Conservation (phyloP, 1,284 basidiomycete species). For the Cutaneotrichosporon mucoides region DNA sequence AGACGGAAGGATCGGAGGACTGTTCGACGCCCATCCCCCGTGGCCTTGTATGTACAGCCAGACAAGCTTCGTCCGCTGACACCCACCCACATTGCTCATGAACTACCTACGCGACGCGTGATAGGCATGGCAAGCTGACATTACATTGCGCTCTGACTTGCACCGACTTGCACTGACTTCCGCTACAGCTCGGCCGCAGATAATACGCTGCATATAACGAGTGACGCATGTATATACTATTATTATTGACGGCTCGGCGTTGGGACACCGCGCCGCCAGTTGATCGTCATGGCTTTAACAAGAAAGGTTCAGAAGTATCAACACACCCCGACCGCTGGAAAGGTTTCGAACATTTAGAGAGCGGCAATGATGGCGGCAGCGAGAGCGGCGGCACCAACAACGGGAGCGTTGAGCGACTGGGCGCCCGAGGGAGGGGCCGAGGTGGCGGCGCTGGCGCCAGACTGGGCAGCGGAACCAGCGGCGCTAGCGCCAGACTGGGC, state of each 20-base stretch:
- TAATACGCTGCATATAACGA: constrained; percentile 1
- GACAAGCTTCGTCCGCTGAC: too few species aligned
- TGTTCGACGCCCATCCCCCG: too few species aligned
- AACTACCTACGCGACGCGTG: too few species aligned
- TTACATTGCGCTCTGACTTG: too few species aligned
- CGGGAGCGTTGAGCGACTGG: constrained; percentile 3
- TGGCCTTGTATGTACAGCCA: too few species aligned
- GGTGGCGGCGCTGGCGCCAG: background rate
- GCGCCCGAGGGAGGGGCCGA: background rate
- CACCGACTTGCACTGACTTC: too few species aligned
- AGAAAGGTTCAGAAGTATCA: background rate
- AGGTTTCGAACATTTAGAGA: constrained; percentile 4
- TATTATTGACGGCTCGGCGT: background rate
- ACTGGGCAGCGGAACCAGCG: too few species aligned
- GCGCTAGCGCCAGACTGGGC: background rate
- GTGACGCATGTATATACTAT: constrained; percentile 1
- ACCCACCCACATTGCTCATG: too few species aligned
- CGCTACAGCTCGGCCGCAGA: background rate
- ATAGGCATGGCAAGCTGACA: too few species aligned
- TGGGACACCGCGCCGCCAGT: background rate
- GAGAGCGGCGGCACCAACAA: constrained; percentile 8
- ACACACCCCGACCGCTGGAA: background rate
- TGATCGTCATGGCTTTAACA: background rate
- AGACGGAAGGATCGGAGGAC: too few species aligned
- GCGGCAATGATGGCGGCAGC: constrained; percentile 5